A percentile compares a stretch with the other conserved stretches of the same genome.
Evolutionary conservation across 768 basidiomycete genomes (phyloP).

Genomic region (Pulveroboletus sp.): DNA sequence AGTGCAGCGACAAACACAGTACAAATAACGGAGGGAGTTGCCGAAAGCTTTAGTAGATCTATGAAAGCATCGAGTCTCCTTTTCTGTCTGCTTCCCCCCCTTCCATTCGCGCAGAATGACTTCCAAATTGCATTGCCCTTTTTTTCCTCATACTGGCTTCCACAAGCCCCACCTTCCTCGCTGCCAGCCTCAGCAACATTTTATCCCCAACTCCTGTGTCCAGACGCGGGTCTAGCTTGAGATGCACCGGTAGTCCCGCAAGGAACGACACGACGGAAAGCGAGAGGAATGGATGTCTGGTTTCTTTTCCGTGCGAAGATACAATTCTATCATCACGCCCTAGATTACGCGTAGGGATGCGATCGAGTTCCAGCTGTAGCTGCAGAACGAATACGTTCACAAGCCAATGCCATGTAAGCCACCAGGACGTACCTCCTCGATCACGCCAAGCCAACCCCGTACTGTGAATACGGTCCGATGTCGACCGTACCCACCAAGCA

Average conservation of each 20-base stretch:
- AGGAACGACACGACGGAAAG: slow-evolving; percentile 74
- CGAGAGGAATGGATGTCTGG: slow-evolving; percentile 86
- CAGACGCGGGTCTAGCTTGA: slow-evolving; percentile 75
- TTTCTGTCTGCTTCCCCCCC: slow-evolving; percentile 46
- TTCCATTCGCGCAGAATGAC: slow-evolving; percentile 80
- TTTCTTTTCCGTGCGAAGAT: slow-evolving; percentile 89
- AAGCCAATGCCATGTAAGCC: not conserved
- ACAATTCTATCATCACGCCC: slow-evolving; percentile 94
- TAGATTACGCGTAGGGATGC: slow-evolving; percentile 84
- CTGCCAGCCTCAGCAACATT: slow-evolving; percentile 70
- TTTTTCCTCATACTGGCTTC: slow-evolving; percentile 79
- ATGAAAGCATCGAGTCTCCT: slow-evolving; percentile 40
- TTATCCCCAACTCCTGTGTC: slow-evolving; percentile 87
- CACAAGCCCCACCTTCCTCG: slow-evolving; percentile 66
- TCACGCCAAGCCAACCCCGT: slow-evolving; percentile 70
- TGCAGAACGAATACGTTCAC: slow-evolving; percentile 29
- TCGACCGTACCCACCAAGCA: slow-evolving; percentile 90
- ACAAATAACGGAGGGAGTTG: slow-evolving; percentile 17
- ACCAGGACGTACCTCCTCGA: slow-evolving; percentile 62
- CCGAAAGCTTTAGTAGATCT: too few species aligned
- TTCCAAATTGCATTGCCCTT: slow-evolving; percentile 96
- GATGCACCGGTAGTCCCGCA: slow-evolving; percentile 71
- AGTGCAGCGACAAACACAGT: slow-evolving; percentile 26
- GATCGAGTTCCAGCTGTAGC: slow-evolving; percentile 86
- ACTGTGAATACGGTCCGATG: slow-evolving; percentile 71